Evolutionary conservation across 306 rosid genomes (phyloP).

Genomic region (Vigna unguiculata): DNA sequence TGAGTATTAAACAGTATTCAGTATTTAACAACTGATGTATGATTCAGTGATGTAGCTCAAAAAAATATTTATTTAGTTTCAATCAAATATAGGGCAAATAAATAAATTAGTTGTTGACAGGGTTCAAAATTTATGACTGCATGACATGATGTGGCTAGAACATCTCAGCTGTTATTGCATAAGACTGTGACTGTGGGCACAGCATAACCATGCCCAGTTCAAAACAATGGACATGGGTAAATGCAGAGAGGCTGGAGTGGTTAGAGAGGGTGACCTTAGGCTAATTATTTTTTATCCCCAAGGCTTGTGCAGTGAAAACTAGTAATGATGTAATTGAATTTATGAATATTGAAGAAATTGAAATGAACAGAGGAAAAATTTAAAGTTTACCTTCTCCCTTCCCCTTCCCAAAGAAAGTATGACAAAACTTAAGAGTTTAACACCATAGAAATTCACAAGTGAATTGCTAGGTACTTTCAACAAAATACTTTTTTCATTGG

Average conservation of each 20-base stretch:
- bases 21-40: too few relatives aligned
- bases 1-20: too few relatives aligned
- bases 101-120: too few relatives aligned
- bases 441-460: slow-evolving; percentile 20
- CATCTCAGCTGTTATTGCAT: neutral
- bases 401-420: neutral
- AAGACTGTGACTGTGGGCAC: neutral
- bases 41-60: too few relatives aligned
- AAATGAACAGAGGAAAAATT: neutral
- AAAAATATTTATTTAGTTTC: too few relatives aligned
- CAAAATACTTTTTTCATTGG: neutral
- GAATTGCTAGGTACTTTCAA: neutral
- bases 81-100: too few relatives aligned
- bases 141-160: slow-evolving; percentile 3
- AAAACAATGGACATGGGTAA: neutral
- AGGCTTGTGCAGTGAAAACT: neutral
- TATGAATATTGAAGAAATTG: slow-evolving; percentile 7
- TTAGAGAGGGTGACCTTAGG: slow-evolving; percentile 10
- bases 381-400: neutral
- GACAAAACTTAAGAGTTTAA: slow-evolving; percentile 6
- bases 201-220: neutral
- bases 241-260: neutral
- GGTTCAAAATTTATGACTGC: neutral
- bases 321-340: slow-evolving; percentile 14
- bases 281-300: neutral